Evolutionary conservation across 495 filamentous ascomycete species (phyloP).

Genomic region (Sphaerosporella brunnea): DNA sequence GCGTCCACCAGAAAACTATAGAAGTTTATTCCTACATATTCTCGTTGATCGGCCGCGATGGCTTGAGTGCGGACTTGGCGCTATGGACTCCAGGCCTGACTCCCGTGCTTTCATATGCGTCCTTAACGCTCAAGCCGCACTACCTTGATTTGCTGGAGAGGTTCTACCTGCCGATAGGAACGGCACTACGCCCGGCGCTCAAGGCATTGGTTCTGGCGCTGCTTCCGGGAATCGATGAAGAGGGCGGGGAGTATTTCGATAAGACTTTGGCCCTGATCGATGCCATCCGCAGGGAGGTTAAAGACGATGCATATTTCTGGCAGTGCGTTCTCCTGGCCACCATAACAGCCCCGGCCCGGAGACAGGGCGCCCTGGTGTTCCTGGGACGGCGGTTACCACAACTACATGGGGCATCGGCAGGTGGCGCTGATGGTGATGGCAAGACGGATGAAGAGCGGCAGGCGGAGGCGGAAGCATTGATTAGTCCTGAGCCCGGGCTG

Average conservation of each 20-base stretch:
- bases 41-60: conserved; percentile 52
- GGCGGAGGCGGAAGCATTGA: conserved; percentile 44
- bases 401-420: conserved; percentile 30
- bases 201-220: conserved; percentile 74
- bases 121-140: conserved; percentile 64
- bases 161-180: conserved; percentile 53
- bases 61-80: conserved; percentile 59
- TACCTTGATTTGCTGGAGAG: conserved; percentile 72
- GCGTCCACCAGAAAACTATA: conserved; percentile 94
- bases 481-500: conserved; percentile 86
- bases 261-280: conserved; percentile 62
- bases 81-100: conserved; percentile 80
- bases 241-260: conserved; percentile 93
- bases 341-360: conserved; percentile 68
- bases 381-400: conserved; percentile 62
- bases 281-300: conserved; percentile 52
- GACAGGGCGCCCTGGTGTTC: conserved; percentile 75
- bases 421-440: conserved; percentile 19
- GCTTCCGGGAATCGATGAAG: conserved; percentile 83
- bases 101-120: conserved; percentile 79
- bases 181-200: conserved; percentile 62
- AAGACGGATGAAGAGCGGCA: conserved; percentile 13
- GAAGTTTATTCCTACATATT: conserved; percentile 90
- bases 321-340: conserved; percentile 90
- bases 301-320: conserved; percentile 84